Percentiles rank a stretch among this genome's conserved stretches.
Conservation (phyloP, 2,329 filamentous ascomycete genomes). For the Tolypocladium pustulatum region DNA sequence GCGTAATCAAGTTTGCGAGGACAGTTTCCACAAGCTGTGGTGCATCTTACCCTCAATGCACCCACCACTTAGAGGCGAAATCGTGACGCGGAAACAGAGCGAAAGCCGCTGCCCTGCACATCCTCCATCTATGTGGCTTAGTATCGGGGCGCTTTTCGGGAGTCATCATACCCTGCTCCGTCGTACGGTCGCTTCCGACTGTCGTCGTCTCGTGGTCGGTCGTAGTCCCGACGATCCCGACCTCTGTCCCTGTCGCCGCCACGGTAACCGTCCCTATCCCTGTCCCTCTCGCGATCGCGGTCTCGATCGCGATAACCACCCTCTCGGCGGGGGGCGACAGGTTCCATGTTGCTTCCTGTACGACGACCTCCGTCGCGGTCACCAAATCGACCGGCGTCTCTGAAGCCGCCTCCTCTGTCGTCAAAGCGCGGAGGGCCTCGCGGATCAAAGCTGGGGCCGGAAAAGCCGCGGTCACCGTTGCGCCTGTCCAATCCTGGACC, state of each 20-base stretch:
- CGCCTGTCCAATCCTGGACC: conserved; percentile 42
- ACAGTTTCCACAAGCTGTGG: not conserved
- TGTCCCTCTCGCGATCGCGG: conserved; percentile 37
- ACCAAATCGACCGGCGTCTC: conserved; percentile 30
- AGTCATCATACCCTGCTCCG: conserved; percentile 71
- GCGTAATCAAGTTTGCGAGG: not conserved
- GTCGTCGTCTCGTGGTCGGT: conserved; percentile 47
- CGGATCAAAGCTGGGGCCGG: conserved; percentile 45
- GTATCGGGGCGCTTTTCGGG: conserved; percentile 55
- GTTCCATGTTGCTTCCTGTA: conserved; percentile 76
- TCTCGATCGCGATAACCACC: conserved; percentile 40
- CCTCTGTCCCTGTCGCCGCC: conserved; percentile 21
- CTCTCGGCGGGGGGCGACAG: conserved; percentile 61
- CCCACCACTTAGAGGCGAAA: not conserved
- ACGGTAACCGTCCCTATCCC: conserved; percentile 31
- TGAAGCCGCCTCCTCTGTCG: conserved; percentile 44
- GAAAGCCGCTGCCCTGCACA: conserved; percentile 2
- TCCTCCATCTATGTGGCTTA: conserved; percentile 19
- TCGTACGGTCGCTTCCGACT: conserved; percentile 63
- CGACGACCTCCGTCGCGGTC: conserved; percentile 28
- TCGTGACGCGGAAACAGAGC: not conserved
- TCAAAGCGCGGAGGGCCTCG: conserved; percentile 47
- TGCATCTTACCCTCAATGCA: not conserved
- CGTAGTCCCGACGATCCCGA: conserved; percentile 25
- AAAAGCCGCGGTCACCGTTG: conserved; percentile 28